Percentiles rank a stretch among this genome's conserved stretches.
Conservation (phyloP, 345 rosid species). For the Eucalyptus coolabah region DNA sequence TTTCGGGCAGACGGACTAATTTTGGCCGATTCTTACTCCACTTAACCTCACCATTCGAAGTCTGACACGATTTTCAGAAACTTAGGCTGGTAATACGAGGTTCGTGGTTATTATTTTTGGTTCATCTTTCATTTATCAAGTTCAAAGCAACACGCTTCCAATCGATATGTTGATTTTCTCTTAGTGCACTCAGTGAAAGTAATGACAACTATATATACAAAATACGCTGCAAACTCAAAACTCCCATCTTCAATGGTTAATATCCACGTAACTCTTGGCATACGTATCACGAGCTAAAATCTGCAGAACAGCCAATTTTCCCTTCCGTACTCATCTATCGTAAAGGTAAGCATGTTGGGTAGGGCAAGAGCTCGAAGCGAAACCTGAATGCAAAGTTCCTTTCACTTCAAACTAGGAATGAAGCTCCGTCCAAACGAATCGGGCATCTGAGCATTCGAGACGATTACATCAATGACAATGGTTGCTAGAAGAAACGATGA, state of each 20-base stretch:
- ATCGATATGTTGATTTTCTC: neutral
- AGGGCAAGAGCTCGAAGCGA: neutral
- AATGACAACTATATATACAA: rapidly evolving
- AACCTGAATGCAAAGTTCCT: neutral
- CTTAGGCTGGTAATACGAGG: neutral
- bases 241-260: neutral
- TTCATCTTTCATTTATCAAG: neutral
- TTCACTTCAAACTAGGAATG: neutral
- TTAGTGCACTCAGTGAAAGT: neutral
- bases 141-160: neutral
- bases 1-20: no score
- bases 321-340: neutral
- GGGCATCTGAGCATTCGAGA: neutral
- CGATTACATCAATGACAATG: neutral
- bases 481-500: neutral
- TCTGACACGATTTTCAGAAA: neutral
- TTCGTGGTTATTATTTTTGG: neutral
- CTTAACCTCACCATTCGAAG: neutral
- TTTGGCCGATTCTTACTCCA: neutral
- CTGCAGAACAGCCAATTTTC: neutral
- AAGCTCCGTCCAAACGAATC: neutral
- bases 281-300: neutral
- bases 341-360: neutral
- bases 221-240: neutral
- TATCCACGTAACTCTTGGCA: neutral